These are phyloP conservation scores for Strobilomyces echinocephalus DNA, from an alignment of 768 basidiomycete species.

Conservation along the genomic window DNA sequence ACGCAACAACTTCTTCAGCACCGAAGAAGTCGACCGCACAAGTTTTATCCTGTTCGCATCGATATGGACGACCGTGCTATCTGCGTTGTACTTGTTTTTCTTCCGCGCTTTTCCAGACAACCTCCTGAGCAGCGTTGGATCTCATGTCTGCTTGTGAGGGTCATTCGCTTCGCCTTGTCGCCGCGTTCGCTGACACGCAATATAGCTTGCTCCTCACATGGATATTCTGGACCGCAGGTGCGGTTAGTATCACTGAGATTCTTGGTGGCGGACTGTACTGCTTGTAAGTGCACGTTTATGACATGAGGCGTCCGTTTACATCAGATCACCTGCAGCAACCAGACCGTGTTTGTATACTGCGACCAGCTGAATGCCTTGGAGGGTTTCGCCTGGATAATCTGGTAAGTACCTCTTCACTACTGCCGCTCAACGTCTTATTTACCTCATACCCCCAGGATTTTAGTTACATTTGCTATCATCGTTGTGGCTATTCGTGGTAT, in stretches of 20 bases:
- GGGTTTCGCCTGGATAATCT: conserved; percentile 72
- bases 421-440: background rate
- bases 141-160: conserved; percentile 61
- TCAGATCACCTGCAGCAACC: conserved; percentile 26
- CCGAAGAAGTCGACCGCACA: conserved; percentile 54
- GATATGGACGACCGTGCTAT: conserved; percentile 62
- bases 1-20: conserved; percentile 47
- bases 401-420: conserved; percentile 35
- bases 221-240: conserved; percentile 74
- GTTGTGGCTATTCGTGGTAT: conserved; percentile 60
- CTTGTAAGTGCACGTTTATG: conserved; percentile 36
- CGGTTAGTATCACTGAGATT: conserved; percentile 61
- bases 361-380: conserved; percentile 72
- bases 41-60: conserved; percentile 68
- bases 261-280: conserved; percentile 72
- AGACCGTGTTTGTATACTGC: conserved; percentile 55
- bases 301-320: background rate
- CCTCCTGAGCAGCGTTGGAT: conserved; percentile 54
- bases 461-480: conserved; percentile 58
- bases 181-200: conserved; percentile 3
- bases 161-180: background rate
- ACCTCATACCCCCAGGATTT: conserved; percentile 40
- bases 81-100: conserved; percentile 46
- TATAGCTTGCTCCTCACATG: conserved; percentile 64
- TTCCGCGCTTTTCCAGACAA: conserved; percentile 49